These are phyloP conservation scores for Cytospora mali DNA, from an alignment of 2,329 filamentous ascomycete genomes.

Conservation along the genomic window DNA sequence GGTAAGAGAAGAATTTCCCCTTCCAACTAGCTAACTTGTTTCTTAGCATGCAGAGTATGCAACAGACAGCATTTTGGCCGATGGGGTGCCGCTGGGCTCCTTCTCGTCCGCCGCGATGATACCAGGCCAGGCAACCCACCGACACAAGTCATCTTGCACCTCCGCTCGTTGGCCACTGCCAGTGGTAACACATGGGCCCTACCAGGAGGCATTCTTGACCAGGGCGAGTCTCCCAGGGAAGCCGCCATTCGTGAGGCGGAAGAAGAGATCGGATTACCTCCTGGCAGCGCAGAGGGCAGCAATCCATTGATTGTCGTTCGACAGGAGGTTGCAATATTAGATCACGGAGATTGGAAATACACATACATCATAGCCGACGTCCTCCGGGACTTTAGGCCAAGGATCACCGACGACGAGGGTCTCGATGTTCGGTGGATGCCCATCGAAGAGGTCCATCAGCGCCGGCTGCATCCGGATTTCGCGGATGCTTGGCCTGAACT, in stretches of 20 bases:
- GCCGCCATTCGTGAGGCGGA: conserved; percentile 7
- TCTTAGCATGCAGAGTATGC: not conserved
- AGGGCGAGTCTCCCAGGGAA: not conserved
- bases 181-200: conserved; percentile 15
- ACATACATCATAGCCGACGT: conserved; percentile 4
- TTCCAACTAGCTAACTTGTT: not conserved
- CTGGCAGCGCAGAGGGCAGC: not conserved
- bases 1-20: too few relatives aligned
- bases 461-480: conserved; percentile 4
- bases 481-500: conserved; percentile 6
- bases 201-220: conserved; percentile 12
- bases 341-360: conserved; percentile 18
- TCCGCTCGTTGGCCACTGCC: not conserved
- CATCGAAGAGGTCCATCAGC: not conserved
- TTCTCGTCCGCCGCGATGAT: conserved; percentile 12
- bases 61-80: conserved; percentile 1
- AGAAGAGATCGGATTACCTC: conserved; percentile 11
- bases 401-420: conserved; percentile 4
- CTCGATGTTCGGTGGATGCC: conserved; percentile 7
- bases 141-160: conserved; percentile 7
- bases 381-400: not conserved
- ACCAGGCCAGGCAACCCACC: not conserved
- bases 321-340: not conserved
- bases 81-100: conserved; percentile 9
- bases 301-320: not conserved